Evolutionary conservation across 2,329 filamentous ascomycete genomes (phyloP), one percentile per base, ranked within the genome.

Genomic region (Nemania bipapillata): DNA sequence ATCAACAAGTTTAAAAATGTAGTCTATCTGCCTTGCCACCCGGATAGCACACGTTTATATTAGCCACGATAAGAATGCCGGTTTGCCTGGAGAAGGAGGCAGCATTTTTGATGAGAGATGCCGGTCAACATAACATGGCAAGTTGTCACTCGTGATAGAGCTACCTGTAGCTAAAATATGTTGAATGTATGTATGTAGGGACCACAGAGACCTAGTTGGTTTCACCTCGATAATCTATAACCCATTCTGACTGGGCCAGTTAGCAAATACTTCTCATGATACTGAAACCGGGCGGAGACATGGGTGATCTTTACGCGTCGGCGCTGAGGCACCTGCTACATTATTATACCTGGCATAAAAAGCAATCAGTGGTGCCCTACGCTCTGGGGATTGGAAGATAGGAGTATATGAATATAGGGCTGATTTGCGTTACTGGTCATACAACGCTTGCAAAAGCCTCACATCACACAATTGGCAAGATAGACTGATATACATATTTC

Each of bases 311-410:
- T 42, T 63, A 55, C 32, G 22, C 56, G 35, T 20, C 15, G 20
- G 30, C 37, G 45, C 32, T 3, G 52, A 54, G 20, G 30, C 22
- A 54, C 45, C 11, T 9, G 32, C 37, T 40, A 22, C 60, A 40
- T 50, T 42, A 58, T 58, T 45, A 22, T 17, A 37, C 4, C 40
- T 15, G 61, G 30, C 42, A 20, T 49, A 59, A 63, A 66, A 70
- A 70, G 68, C 64, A 70, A 67, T 8, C 9, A 49, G 63, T 40
- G 45, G 54, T 55, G 58, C 12, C 45, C 37, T 32, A n/a, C 28
- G 35, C n/a, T 50, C 52, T 35, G 20, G 28, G 1, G 15, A 45
- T 20, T 20, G 5, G 26, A 4, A 9, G n/a, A n/a, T n/a, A n/a
- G 4, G 15, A 4, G 15, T n/a, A 53, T 26, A 53, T 32, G 24